Base-by-base conservation (phyloP, 2,329 filamentous ascomycete genomes). In the Ophiostoma triangulosporum region DNA sequence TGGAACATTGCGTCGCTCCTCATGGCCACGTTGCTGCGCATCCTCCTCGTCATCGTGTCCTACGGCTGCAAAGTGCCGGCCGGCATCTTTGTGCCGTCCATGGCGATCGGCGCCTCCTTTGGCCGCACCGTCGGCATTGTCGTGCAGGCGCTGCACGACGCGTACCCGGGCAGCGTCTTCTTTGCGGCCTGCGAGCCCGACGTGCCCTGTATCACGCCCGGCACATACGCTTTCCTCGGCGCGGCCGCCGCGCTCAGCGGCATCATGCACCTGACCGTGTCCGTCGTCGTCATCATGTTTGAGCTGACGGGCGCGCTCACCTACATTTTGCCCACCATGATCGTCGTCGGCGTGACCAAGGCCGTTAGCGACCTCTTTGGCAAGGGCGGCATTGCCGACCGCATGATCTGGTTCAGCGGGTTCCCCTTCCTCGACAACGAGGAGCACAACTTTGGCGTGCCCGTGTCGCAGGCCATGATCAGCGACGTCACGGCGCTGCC, bases 221-320 rank as follows among this genome's bases (percentile, higher is more conserved):
- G 93, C 9, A 97, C 93, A 1, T 98, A 98, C 64, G 93, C 93
- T 6, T 95, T 98, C 61, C 75, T 98, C 0, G 93, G 93, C 40
- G 93, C 93, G 5, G 93, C 83, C 0, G 91, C 93, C 2, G 88
- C 93, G 0, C 74, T 98, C 24, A 91, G 86, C 65, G 93, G 93
- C 9, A 96, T 97, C 64, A 98, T 97, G 91, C 93, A 97, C 67
- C 86, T 98, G 58, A 96, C 91, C 0, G 83, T 98, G 15, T 94
- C 90, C 0, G 89, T 98, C 9, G 91, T 96, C 2, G 93, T 98
- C 63, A 98, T 98, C 67, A 97, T 98, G 93, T 97, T 97, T 64
- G 93, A 98, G 68, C 77, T 98, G 49, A 98, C 93, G 0, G 93
- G 93, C n/a, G 93, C 93, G 6, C 72, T 97, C 56, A 95, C 90